Evolutionary conservation across 2,329 filamentous ascomycete genomes (phyloP), one percentile per base, ranked within the genome.

Genomic region (Penicillium paneum): DNA sequence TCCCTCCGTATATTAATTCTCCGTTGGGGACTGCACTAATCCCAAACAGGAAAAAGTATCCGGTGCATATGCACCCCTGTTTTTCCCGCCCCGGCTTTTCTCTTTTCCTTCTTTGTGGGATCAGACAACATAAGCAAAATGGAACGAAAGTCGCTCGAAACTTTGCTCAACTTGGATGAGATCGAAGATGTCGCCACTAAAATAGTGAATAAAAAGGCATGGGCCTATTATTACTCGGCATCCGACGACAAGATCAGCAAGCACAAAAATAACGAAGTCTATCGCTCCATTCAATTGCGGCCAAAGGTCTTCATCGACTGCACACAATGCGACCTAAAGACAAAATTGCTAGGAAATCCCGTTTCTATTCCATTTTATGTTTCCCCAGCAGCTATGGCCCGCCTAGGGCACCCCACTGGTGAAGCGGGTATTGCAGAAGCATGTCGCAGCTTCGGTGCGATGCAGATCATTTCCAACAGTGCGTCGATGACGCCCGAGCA

Each of bases 221-320:
- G 90, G 89, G 89, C 89, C 45, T 97, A 97, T 78, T 97, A 97
- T 79, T 95, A 84, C 76, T 96, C 91, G 1, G 90, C 90, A 12
- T 79, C 82, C 55, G 92, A 97, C 71, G 91, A 97, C 72, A 78
- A 91, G 15, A 73, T 83, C 62, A 88, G 31, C 29, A 55, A 56
- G 32, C 19, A 39, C 24, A 39, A 38, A 11, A 57, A 60, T 15
- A 59, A 56, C 19, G 56, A 60, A 13, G 58, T 31, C 19, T 60
- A 48, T 17, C 56, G 58, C 21, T 82, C 85, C 61, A 93, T 97
- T 62, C 79, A 96, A 15, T 81, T 97, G 19, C 86, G 92, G 11
- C 91, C 92, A 17, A 83, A 91, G 40, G 83, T 96, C 55, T 96
- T 97, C 71, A 78, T 93, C 63, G 90, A 97, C 76, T 92, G 89